Conservation (phyloP, 2,329 filamentous ascomycete genomes). For the Geosmithia putterillii region DNA sequence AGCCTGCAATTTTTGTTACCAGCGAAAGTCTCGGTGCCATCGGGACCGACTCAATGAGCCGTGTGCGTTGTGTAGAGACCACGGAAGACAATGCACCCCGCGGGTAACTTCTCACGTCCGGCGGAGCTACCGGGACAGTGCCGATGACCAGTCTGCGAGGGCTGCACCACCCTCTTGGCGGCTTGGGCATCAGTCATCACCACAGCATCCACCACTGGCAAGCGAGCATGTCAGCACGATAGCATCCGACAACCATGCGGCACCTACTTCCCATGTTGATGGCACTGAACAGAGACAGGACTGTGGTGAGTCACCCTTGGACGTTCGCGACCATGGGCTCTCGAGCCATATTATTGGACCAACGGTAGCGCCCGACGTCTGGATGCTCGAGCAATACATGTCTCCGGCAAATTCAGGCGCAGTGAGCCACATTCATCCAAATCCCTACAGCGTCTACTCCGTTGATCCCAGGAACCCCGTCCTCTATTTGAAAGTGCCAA, state of each 20-base stretch:
- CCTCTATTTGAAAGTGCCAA: slow-evolving; percentile 2
- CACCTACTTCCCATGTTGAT: not conserved
- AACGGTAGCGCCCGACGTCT: not conserved
- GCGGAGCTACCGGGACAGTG: not conserved
- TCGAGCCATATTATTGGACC: slow-evolving; percentile 1
- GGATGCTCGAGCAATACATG: slow-evolving; percentile 1
- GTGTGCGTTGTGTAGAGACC: not conserved
- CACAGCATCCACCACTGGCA: not conserved
- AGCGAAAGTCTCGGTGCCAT: slow-evolving; percentile 3
- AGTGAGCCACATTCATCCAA: slow-evolving; percentile 1
- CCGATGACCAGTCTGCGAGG: not conserved
- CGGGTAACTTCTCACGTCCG: not conserved
- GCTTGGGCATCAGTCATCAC: not conserved
- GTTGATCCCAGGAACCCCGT: slow-evolving; percentile 1
- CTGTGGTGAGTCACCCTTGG: not conserved
- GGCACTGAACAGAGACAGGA: not conserved
- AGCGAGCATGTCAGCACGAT: not conserved
- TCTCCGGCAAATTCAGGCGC: not conserved
- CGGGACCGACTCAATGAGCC: not conserved
- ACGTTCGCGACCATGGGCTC: not conserved
- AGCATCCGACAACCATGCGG: not conserved
- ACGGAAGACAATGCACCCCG: not conserved
- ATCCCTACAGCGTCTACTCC: slow-evolving; percentile 2
- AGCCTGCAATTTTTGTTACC: slow-evolving; percentile 7
- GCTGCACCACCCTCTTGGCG: not conserved